Base-by-base conservation (phyloP, 2,329 filamentous ascomycete species). In the Ophiostoma tasmaniense region DNA sequence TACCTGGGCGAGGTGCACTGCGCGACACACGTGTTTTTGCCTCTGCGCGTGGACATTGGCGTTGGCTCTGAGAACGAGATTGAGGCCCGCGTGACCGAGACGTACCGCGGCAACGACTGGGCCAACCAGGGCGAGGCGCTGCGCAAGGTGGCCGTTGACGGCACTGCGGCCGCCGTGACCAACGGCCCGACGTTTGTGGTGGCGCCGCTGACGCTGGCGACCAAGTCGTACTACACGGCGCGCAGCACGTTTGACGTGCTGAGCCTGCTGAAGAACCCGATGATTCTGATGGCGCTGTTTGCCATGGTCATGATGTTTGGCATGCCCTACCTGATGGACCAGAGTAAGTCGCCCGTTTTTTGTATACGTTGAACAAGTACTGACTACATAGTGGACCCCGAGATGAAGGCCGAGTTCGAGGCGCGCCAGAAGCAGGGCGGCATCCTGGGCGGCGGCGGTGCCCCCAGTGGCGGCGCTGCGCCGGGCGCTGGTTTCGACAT, bases 251-350 rank as follows among this genome's bases (percentile, higher is more conserved):
- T 94, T 80, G 92, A 89, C 22, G 84, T 93, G n/a, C 76, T 97
- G 69, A 87, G 86, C 70, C 88, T 97, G 69, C 83, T 97, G 75
- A 95, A 95, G 82, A 97, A 92, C 77, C 95, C 95, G 3, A 98
- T 98, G 93, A 97, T 98, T 72, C 84, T 99, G 71, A 90, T 99
- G 82, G 93, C 90, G 4, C 80, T 96, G 42, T 88, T 95, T 52
- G 92, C 89, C 71, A 87, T 97, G 82, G 89, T 81, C 5, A 82
- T 97, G 73, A 93, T 97, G 72, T 85, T 98, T 75, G 93, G 93
- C 73, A 92, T 98, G 90, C 95, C 95, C 17, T 95, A 97, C 79
- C 79, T 99, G 69, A 88, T 98, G 81, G 93, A 98, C 67, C 97
- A 95, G 77, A 97, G 93, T 97, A n/a, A n/a, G n/a, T n/a, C n/a